Base-by-base conservation (phyloP, 2,329 filamentous ascomycete genomes). In the Fusarium napiforme region DNA sequence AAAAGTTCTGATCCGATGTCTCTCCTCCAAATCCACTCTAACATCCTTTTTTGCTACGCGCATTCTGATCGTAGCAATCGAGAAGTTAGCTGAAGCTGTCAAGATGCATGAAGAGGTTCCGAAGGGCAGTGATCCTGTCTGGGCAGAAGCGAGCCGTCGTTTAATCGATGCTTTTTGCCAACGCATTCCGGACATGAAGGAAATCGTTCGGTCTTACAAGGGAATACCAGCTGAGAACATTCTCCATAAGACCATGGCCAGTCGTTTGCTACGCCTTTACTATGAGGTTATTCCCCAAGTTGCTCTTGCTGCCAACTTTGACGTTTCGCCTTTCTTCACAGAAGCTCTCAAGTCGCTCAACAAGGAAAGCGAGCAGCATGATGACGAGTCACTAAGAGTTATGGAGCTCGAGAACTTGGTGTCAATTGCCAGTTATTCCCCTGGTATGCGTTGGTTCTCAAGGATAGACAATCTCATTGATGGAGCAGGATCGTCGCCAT, bases 381-480 rank as follows among this genome's bases (percentile, higher is more conserved):
- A 85, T 60, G 83, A 87, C 55, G 82, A 85, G 56, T 86, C 86
- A 3, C 84, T 95, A 52, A 85, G 89, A 28, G 81, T 93, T 15
- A 89, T 95, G 77, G 93, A 97, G 81, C 84, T 98, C 34, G 92
- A 95, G 79, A 93, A 96, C 79, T 85, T 97, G 23, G 89, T 97
- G 23, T 88, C 91, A 36, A 93, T 98, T 79, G 94, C 95, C 7
- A 89, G 91, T 71, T 90, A 92, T 76, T 97, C 95, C 7, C 91
- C 93, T 1, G 91, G 92, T 10, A 96, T 97, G 91, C 91, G 93
- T 71, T 98, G 96, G 96, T 98, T 96, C 84, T 88, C 93, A 71
- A 95, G 93, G 78, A 88, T 85, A 66, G 89, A 92, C 72, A 87
- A 87, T 2, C 84, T 93, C n/a, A 79, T 82, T 3, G 84, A 89